Conservation (phyloP, 192 early-diverging fungal species). For the Coemansia reversa region DNA sequence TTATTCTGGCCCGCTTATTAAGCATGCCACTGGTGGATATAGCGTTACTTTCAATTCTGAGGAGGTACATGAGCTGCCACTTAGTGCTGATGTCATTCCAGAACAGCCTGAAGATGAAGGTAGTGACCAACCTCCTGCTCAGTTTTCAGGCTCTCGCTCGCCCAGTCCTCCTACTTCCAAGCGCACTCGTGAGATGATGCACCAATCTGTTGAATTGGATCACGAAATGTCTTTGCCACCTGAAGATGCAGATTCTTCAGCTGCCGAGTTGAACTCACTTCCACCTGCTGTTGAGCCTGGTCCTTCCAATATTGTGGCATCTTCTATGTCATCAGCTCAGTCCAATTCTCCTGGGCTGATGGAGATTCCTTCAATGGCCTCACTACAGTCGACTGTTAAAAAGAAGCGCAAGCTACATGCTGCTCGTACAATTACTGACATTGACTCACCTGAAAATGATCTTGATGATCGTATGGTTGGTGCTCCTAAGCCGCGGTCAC, state of each 20-base stretch:
- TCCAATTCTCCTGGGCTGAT: background rate
- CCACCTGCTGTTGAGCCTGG: background rate
- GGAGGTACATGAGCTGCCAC: constrained; percentile 40
- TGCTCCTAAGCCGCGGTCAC: background rate
- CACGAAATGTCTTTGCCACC: background rate
- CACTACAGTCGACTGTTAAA: constrained; percentile 23
- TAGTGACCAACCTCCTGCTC: background rate
- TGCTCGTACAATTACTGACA: constrained; percentile 18
- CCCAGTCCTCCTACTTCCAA: constrained; percentile 16
- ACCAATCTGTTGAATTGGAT: background rate
- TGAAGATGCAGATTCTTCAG: background rate
- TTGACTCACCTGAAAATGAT: constrained; percentile 14
- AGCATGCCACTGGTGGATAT: constrained; percentile 40
- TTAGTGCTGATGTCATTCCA: constrained; percentile 18
- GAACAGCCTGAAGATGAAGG: constrained; percentile 23
- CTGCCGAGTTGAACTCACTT: background rate
- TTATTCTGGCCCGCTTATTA: constrained; percentile 44
- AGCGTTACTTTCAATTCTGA: constrained; percentile 50
- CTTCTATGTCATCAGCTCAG: background rate
- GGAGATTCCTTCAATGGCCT: constrained; percentile 8
- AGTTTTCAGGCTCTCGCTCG: background rate
- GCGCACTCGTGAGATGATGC: constrained; percentile 16
- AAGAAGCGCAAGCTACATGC: constrained; percentile 49
- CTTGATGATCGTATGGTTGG: constrained; percentile 6
- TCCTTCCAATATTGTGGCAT: background rate